Evolutionary conservation across 208 protist genomes (phyloP), one percentile per base, ranked within the genome.

Genomic region (Endotrypanum monterogeii): DNA sequence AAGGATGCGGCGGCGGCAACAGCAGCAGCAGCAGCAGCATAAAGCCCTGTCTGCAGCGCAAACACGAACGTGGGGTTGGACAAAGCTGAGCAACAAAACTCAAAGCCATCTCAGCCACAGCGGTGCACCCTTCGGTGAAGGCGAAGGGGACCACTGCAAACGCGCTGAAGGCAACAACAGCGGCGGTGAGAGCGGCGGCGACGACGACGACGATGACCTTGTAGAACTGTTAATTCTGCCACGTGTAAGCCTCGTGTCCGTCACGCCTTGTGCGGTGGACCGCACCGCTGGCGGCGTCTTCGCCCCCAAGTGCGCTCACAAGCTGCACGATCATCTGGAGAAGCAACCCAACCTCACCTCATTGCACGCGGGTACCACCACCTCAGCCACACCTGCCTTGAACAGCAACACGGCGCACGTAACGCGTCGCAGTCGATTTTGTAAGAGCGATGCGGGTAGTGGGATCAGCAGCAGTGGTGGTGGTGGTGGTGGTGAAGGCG

Each of bases 241-340:
- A 56, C 79, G 79, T 12, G 74, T 83, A 37, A 61, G 70, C 18
- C 69, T 83, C n/a, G 67, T 79, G 58, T 52, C 65, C 14, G 63
- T 83, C 54, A 79, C 74, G 6, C 46, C 68, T 11, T 83, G 74
- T 62, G 32, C 79, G 32, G 79, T 83, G 51, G 48, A 62, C 51
- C 79, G 79, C 60, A 54, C 7, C 28, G 65, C 55, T 46, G 79
- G 66, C 32, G 73, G 79, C 37, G 79, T 83, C 37, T 79, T 83
- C 46, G 32, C 74, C 28, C 32, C 50, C 30, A 73, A 76, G 68
- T 66, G 71, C 69, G 76, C 76, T 16, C 76, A 67, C 44, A 80
- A 80, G 54, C 62, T 80, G 12, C 28, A 72, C 67, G 67, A 72
- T 30, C 72, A 74, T 18, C 60, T 73, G 14, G 56, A 69, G 35